Evolutionary conservation across 2,329 filamentous ascomycete species (phyloP), one percentile per base, ranked within the genome.

Genomic region (Phoma sp.): DNA sequence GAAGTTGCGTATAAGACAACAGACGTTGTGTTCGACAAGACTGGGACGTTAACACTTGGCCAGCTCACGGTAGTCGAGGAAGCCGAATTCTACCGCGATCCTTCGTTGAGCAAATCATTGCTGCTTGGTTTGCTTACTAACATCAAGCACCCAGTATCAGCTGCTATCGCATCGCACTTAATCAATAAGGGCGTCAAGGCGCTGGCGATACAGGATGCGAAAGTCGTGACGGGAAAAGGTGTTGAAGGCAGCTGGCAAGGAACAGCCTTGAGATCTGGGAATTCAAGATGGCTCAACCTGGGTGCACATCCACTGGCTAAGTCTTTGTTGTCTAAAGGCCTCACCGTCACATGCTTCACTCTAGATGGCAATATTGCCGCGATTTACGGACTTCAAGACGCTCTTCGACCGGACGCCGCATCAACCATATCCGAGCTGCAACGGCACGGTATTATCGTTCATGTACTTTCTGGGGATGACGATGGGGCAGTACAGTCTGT

Each of bases 1-100:
- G 89, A 92, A 67, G 71, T 83, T 1, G 86, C 84, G 0, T 76
- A 82, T 55, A 87, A 84, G 58, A 77, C 83, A 0, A 79, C 84
- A 0, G 84, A 92, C 61, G 84, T 92, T 2, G 82, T 93, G 0
- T 89, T 93, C 61, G 90, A 93, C 76, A 93, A 93, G 73, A 93
- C 90, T 0, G 90, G 90, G 0, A 93, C 90, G 0, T 68, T 93
- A 15, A 93, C 90, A 0, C 66, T 78, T 30, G 88, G 87, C 0
- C 79, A 82, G 30, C 71, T 83, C 1, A 51, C 60, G 0, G 77
- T 81, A 3, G 64, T 70, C 5, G 52, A 51, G 4, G 64, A 73
- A 56, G 56, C 64, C 23, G 67, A 68, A 45, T 34, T 71, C n/a
- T 28, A 42, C 7, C 14, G 36, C 15, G 26, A 53, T 51, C 10